Evolutionary conservation across 371 early-diverging fungal genomes (phyloP), one percentile per base, ranked within the genome.

Genomic region (Mucor saturninus): DNA sequence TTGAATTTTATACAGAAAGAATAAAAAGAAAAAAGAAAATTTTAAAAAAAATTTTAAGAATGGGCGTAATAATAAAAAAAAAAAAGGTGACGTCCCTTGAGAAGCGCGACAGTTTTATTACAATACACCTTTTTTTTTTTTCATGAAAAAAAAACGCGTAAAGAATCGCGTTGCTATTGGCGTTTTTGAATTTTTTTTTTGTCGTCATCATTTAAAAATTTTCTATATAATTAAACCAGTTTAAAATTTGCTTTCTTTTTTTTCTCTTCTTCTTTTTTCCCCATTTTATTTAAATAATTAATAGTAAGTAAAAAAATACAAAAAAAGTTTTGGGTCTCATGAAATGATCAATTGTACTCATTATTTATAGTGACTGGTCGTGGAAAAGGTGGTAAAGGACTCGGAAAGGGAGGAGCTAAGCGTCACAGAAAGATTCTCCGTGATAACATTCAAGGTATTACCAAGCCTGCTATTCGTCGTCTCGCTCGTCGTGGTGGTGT

Each of bases 401-500:
- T 94, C 67, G 96, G 96, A 89, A 96, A 95, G 85, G 95, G 95
- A 69, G 93, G 95, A 63, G 96, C 96, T 78, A 97, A 97, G 88
- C 96, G 98, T 77, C 99, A 99, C 82, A 92, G 99, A 85, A 98
- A 97, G 91, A 95, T 97, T 88, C 90, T 97, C 65, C 93, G 96
- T 74, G 97, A 96, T 80, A 96, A 95, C 93, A 96, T 96, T 79
- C 89, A 93, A 84, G 97, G 98, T 72, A 98, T 99, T 74, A 97
- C 98, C 75, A 98, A 99, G 91, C 99, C 99, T 61, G 99, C 99
- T 74, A 98, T 99, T 77, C 98, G 99, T 84, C 96, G 99, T 90
- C 96, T 99, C 62, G 99, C 99, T 58, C 95, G 99, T 82, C 97
- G 99, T 94, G 99, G 99, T 76, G 99, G 99, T 90, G 99, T 99